Evolutionary conservation across 257 asterid species (phyloP), one percentile per base, ranked within the genome.

Genomic region (Lantana camara): DNA sequence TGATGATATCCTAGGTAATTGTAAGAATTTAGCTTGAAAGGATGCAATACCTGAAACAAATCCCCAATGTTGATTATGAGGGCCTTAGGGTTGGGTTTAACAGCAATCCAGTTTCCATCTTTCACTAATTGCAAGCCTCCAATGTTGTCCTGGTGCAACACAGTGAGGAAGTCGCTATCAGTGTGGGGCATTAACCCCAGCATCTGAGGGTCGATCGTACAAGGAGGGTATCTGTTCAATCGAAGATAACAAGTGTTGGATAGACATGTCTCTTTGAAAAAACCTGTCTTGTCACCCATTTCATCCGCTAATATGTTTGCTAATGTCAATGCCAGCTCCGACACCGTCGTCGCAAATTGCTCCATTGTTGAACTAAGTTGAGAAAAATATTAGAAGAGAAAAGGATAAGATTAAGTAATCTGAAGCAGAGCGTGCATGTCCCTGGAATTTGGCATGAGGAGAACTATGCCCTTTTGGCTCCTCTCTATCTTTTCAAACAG

Each of bases 31-130:
- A n/a, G n/a, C n/a, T n/a, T n/a, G n/a, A n/a, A n/a, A n/a, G n/a
- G n/a, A n/a, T 5, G 35, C 35, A 15, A 6, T 81, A 90, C 98
- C 96, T 90, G 96, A 48, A 93, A 85, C 48, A 93, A 57, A 45
- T 93, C 99, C 3, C 99, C 99, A 1, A 93, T 81, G 50, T 93
- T 90, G 79, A 93, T 87, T 48, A 93, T 82, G 2, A 93, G 85
- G 46, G 97, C 92, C 2, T 82, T 75, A 0, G 72, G 85, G 44
- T 85, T 85, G 5, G 99, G 99, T 68, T 88, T 87, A 7, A 93
- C 97, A 2, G 99, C 81, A n/a, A 90, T 79, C 99, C 99, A 93
- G 5, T 75, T 81, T 9, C 89, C 96, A 61, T 93, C 99, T 70
- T 77, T 85, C 24, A 87, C 86, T 23, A 93, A 69, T 37, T 93